Evolutionary conservation across 148 eudicot species (phyloP), one percentile per base, ranked within the genome.

Genomic region (Camellia japonica): DNA sequence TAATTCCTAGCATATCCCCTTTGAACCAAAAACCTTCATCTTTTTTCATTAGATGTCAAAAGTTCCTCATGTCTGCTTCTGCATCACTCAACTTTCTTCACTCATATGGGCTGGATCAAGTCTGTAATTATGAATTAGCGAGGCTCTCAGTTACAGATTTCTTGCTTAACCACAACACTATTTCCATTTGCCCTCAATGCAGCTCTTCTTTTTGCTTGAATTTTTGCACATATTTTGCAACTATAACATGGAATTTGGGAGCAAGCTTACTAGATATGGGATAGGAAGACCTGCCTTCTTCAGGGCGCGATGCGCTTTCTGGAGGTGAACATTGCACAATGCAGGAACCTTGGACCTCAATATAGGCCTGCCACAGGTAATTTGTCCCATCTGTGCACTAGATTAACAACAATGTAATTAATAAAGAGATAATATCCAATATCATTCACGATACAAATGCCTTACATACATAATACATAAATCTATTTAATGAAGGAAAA

Each of bases 321-420:
- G 87, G 62, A 85, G 79, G 78, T 89, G 92, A 51, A 76, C 80
- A 62, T 81, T 76, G 82, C 90, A 87, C 51, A 85, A 74, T 44
- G 90, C 74, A 9, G 90, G 90, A 68, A 82, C 76, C 18, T 83
- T 78, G 46, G 86, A 79, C 62, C 78, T 79, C 54, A 89, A 67
- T 75, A 89, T 89, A n/a, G 92, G 90, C 87, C 82, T 87, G 59
- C 87, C 87, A 52, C 92, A 89, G 12, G 85, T 74, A 82, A 89
- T 89, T 6, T 88, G 92, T 59, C 92, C 92, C 16, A 82, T 87
- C 47, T 82, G 88, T 67, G 90, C 87, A 80, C 92, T 89, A 73
- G 14, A 59, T 51, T 72, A 38, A 81, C 56, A 82, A 68, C 16
- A 72, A 66, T 7, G 63, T 23, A 63, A 74, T 77, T 65, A 65